Evolutionary conservation across 2,329 filamentous ascomycete genomes (phyloP).

Genomic region (Berkeleyomyces basicola): DNA sequence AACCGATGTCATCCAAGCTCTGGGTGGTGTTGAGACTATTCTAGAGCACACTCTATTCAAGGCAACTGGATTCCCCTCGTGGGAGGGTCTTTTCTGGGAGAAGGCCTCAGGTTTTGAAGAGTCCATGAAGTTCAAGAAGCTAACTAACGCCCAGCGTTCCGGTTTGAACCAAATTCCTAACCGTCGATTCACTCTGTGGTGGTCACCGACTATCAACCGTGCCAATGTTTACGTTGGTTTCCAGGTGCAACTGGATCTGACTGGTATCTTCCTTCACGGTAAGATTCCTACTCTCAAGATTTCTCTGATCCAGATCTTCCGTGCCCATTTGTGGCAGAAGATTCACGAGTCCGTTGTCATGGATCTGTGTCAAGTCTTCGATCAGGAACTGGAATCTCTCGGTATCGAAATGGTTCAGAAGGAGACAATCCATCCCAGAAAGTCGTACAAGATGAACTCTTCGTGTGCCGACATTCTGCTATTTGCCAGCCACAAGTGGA

Average conservation of each 20-base stretch:
- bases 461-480: constrained; percentile 94
- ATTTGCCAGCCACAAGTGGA: constrained; percentile 98
- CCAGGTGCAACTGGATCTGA: constrained; percentile 94
- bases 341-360: constrained; percentile 98
- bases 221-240: constrained; percentile 99
- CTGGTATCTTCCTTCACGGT: constrained; percentile 96
- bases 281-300: constrained; percentile 98
- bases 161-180: constrained; percentile 98
- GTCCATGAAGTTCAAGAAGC: constrained; percentile 94
- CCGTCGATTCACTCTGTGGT: constrained; percentile 96
- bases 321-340: constrained; percentile 99
- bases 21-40: constrained; percentile 95
- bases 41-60: constrained; percentile 94
- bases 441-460: constrained; percentile 99
- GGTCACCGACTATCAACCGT: constrained; percentile 84
- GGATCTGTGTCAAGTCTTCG: constrained; percentile 97
- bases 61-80: constrained; percentile 87
- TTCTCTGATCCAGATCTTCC: constrained; percentile 96
- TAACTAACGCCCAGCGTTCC: constrained; percentile 90
- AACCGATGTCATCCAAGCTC: constrained; percentile 89
- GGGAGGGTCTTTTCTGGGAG: constrained; percentile 94
- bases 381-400: constrained; percentile 87
- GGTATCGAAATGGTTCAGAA: constrained; percentile 97
- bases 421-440: constrained; percentile 96
- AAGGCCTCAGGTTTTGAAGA: constrained; percentile 42